Percentiles rank a stretch among this genome's conserved stretches.
phyloP scores from a whole-genome alignment of 345 rosid species.

The Pistacia integerrima region DNA sequence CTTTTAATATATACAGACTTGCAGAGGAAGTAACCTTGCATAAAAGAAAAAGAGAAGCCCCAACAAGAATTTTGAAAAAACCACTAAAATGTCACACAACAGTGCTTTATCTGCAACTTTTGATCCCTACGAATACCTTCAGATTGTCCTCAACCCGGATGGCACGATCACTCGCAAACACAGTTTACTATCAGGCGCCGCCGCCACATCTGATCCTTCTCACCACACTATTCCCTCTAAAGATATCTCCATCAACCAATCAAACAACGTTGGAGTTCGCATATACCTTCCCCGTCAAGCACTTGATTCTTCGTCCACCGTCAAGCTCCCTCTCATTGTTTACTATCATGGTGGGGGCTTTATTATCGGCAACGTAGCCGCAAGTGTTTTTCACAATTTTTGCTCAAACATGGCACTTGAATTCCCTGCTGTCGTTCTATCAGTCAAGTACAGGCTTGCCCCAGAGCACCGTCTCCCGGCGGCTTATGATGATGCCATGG shows the following conservation, averaged over 20 bases:
- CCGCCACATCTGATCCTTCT: slow-evolving; percentile 28
- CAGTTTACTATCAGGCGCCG: slow-evolving; percentile 6
- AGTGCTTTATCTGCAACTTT: background rate
- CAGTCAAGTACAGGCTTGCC: slow-evolving; percentile 56
- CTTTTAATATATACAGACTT: too few relatives aligned
- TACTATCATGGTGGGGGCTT: slow-evolving; percentile 73
- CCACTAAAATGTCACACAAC: slow-evolving; percentile 10
- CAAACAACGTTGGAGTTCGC: slow-evolving; percentile 35
- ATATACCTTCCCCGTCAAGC: slow-evolving; percentile 31
- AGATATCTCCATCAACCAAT: slow-evolving; percentile 37
- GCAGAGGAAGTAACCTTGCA: too few relatives aligned
- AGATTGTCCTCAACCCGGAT: slow-evolving; percentile 34
- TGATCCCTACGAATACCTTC: slow-evolving; percentile 32
- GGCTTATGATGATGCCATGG: slow-evolving; percentile 63
- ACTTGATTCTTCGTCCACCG: background rate
- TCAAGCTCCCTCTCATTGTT: slow-evolving; percentile 56
- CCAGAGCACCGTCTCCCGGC: slow-evolving; percentile 76
- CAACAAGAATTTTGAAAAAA: too few relatives aligned
- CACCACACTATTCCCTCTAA: slow-evolving; percentile 27
- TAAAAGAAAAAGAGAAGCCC: too few relatives aligned
- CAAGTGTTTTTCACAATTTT: slow-evolving; percentile 28
- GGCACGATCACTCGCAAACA: slow-evolving; percentile 41
- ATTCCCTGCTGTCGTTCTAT: slow-evolving; percentile 40
- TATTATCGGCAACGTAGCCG: slow-evolving; percentile 38
- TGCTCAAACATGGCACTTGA: slow-evolving; percentile 34